Evolutionary conservation across 116 monocot genomes (phyloP).

Genomic region (Trichopus zeylanicus): DNA sequence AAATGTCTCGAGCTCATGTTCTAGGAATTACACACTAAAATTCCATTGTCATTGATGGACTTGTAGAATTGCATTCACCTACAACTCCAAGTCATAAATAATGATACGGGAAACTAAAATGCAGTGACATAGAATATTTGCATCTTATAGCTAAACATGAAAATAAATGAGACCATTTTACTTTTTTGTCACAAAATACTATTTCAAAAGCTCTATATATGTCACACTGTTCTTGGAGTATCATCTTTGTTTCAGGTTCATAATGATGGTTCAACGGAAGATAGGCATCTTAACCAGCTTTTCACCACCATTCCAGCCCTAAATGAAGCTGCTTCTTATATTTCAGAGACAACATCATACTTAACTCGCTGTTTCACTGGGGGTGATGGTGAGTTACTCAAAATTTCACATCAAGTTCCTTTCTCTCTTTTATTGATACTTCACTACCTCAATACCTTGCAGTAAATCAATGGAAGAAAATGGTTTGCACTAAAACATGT

Average conservation of each 20-base stretch:
- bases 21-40: too few species aligned
- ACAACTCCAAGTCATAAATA: too few species aligned
- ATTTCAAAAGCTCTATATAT: background rate
- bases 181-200: background rate
- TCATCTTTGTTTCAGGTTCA: slow-evolving; percentile 12
- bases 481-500: background rate
- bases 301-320: slow-evolving; percentile 64
- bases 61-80: too few species aligned
- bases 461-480: background rate
- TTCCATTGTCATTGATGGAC: too few species aligned
- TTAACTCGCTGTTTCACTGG: slow-evolving; percentile 65
- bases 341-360: slow-evolving; percentile 69
- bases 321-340: slow-evolving; percentile 64
- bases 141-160: too few species aligned
- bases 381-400: slow-evolving; percentile 23
- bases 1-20: too few species aligned
- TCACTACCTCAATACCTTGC: background rate
- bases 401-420: background rate
- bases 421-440: background rate
- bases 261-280: slow-evolving; percentile 23
- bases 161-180: too few species aligned
- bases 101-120: too few species aligned
- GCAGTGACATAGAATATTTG: too few species aligned
- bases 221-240: background rate
- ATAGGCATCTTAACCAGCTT: slow-evolving; percentile 20